Conservation (phyloP, 768 basidiomycete genomes). For the Chalciporus chontae region DNA sequence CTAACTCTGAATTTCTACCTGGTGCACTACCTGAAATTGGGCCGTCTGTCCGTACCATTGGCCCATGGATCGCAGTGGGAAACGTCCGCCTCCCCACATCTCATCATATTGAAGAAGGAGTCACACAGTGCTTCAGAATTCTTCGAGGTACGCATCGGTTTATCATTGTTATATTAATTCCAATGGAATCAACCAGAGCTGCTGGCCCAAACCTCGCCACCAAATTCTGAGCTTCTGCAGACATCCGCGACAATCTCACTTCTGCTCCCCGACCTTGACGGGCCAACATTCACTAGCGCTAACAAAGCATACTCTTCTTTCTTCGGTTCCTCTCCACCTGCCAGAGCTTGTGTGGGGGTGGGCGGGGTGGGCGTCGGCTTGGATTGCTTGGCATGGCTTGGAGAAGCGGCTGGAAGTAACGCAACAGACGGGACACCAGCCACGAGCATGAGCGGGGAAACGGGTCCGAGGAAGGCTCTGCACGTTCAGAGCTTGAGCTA, state of each 20-base stretch:
- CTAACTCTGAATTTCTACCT: background rate
- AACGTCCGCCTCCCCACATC: constrained; percentile 41
- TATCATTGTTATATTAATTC: background rate
- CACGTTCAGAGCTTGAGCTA: constrained; percentile 97
- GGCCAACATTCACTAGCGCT: constrained; percentile 58
- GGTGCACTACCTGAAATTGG: constrained; percentile 1
- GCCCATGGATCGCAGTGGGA: constrained; percentile 67
- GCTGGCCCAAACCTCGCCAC: constrained; percentile 46
- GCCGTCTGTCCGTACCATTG: constrained; percentile 30
- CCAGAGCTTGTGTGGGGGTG: constrained; percentile 90
- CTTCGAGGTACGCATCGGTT: constrained; percentile 49
- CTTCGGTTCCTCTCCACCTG: constrained; percentile 90
- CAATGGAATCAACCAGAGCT: constrained; percentile 37
- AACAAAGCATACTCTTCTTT: constrained; percentile 77
- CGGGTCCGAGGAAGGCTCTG: constrained; percentile 55
- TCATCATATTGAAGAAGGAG: constrained; percentile 62
- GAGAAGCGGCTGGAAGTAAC: constrained; percentile 7
- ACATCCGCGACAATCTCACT: constrained; percentile 67
- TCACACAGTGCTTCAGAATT: constrained; percentile 60
- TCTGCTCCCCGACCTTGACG: constrained; percentile 74
- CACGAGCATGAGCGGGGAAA: constrained; percentile 25
- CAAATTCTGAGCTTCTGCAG: constrained; percentile 12
- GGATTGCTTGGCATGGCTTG: constrained; percentile 74
- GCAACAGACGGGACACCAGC: constrained; percentile 10
- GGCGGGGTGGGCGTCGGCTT: constrained; percentile 59